Percentiles rank a stretch among this genome's conserved stretches.
phyloP scores from a whole-genome alignment of 768 basidiomycete species.

The Russula abietina region DNA sequence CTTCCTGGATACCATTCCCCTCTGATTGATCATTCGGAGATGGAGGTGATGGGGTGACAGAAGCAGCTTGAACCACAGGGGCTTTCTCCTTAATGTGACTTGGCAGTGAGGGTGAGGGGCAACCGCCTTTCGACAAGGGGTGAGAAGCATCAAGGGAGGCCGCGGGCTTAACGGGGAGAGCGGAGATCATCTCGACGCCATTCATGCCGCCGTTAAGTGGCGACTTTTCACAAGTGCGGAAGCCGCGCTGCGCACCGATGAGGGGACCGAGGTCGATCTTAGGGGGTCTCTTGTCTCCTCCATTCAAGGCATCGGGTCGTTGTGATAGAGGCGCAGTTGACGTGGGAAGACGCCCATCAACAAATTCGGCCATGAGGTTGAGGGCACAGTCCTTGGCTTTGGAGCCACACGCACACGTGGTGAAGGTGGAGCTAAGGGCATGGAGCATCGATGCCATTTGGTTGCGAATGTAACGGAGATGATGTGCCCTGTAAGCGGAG shows the following conservation, averaged over 20 bases:
- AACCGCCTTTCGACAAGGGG: background rate
- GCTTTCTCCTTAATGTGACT: background rate
- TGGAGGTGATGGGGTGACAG: conserved; percentile 18
- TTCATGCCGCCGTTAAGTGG: conserved; percentile 56
- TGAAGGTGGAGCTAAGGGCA: conserved; percentile 62
- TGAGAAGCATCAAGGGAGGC: conserved; percentile 18
- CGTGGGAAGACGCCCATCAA: conserved; percentile 37
- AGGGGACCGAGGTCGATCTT: conserved; percentile 55
- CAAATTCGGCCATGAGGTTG: conserved; percentile 58
- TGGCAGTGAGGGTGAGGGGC: background rate
- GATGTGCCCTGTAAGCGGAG: conserved; percentile 36
- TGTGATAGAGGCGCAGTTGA: conserved; percentile 27
- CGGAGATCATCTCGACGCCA: conserved; percentile 52
- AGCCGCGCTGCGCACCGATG: conserved; percentile 53
- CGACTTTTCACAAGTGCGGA: conserved; percentile 52
- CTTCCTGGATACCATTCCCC: conserved; percentile 26
- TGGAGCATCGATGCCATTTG: conserved; percentile 70
- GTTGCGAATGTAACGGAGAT: conserved; percentile 48
- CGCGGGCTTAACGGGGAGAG: background rate
- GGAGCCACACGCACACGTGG: conserved; percentile 68
- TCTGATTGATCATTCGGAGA: conserved; percentile 28
- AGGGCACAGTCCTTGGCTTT: conserved; percentile 57
- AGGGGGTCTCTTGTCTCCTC: conserved; percentile 12
- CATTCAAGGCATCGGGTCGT: conserved; percentile 21
- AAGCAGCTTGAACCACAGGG: background rate